Evolutionary conservation across 2,329 filamentous ascomycete genomes (phyloP).

Genomic region (Pestalotiopsis sp.): DNA sequence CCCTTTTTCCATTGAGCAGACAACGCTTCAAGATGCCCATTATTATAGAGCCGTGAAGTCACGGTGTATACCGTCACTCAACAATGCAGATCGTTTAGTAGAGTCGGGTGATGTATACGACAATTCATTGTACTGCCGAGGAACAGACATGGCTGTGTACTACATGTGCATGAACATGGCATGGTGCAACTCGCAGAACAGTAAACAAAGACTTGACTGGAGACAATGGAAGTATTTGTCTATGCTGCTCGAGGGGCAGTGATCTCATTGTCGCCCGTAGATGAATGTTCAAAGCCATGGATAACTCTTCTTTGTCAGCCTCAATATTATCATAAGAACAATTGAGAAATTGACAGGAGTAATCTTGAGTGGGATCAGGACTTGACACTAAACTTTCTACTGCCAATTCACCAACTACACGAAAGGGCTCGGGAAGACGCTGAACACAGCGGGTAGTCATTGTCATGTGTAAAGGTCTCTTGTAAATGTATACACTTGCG

Average conservation of each 20-base stretch:
- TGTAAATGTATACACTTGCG: not conserved
- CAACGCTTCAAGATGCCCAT: not conserved
- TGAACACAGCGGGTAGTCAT: not conserved
- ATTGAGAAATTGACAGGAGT: no score
- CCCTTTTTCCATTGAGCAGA: not conserved
- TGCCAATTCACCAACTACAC: no score
- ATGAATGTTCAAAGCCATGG: not conserved
- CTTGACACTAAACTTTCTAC: no score
- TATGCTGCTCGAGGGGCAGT: not conserved
- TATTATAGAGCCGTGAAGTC: not conserved
- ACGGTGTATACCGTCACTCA: not conserved
- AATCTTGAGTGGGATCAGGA: no score
- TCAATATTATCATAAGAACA: no score
- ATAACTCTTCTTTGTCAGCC: no score
- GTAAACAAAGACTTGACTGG: not conserved
- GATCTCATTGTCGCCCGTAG: not conserved
- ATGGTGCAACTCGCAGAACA: not conserved
- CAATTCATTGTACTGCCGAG: not conserved
- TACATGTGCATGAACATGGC: not conserved
- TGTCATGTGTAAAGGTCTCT: not conserved
- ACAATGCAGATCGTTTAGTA: not conserved
- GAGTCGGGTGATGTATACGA: not conserved
- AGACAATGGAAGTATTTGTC: not conserved
- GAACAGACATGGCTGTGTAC: not conserved
- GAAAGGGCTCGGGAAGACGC: not conserved